Evolutionary conservation across 1,284 basidiomycete genomes (phyloP).

Genomic region (Ganoderma resinaceum): DNA sequence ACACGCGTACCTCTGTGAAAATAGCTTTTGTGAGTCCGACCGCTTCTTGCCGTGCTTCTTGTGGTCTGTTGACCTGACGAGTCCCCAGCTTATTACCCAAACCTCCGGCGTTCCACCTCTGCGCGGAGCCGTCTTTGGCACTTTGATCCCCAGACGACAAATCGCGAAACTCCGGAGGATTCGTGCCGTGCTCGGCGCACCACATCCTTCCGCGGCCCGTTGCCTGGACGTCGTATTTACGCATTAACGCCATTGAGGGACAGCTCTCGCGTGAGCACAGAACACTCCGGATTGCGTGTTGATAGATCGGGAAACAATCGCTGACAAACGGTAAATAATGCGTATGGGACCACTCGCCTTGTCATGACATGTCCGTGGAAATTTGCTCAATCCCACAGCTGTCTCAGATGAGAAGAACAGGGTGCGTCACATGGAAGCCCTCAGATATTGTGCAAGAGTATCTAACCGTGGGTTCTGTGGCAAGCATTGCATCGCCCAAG

Average conservation of each 20-base stretch:
- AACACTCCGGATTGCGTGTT: background rate
- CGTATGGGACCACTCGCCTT: slow-evolving; percentile 2
- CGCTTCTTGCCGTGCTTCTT: slow-evolving; percentile 1
- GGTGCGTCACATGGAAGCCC: background rate
- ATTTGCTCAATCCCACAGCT: background rate
- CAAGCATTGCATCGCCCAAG: no score
- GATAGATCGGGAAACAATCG: slow-evolving; percentile 1
- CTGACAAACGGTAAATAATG: background rate
- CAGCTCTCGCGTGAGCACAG: background rate
- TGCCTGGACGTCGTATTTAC: slow-evolving; percentile 24
- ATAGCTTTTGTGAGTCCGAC: slow-evolving; percentile 3
- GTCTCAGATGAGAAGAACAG: background rate
- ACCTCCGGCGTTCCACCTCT: background rate
- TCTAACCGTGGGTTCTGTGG: background rate
- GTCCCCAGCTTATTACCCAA: background rate
- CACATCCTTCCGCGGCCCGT: background rate
- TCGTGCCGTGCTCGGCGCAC: background rate
- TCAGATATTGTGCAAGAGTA: background rate
- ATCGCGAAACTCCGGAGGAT: background rate
- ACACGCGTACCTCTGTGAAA: background rate
- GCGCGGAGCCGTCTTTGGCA: background rate
- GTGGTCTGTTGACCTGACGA: slow-evolving; percentile 3
- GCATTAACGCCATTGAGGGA: slow-evolving; percentile 27
- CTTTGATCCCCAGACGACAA: background rate
- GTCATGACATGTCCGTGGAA: background rate